Evolutionary conservation across 805 yeast species (phyloP).

Genomic region (Candida taoyuanica): DNA sequence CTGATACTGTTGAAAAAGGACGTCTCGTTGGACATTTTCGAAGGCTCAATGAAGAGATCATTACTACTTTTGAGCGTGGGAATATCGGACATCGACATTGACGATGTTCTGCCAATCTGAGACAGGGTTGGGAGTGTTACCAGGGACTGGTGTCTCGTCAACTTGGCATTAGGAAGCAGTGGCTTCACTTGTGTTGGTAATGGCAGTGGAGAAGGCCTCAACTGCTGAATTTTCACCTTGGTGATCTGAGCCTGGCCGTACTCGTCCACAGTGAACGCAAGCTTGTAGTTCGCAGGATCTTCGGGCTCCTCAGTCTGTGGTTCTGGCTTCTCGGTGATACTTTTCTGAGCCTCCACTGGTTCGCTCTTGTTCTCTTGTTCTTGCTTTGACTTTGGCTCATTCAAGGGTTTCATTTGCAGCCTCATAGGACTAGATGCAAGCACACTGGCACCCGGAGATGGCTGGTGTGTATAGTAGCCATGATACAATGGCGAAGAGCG

Average conservation of each 20-base stretch:
- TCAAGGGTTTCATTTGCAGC: constrained; percentile 24
- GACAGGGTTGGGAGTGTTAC: constrained; percentile 7
- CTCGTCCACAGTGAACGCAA: constrained; percentile 24
- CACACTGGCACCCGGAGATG: constrained; percentile 20
- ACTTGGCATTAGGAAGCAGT: constrained; percentile 3
- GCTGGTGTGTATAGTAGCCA: constrained; percentile 24
- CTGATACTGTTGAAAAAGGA: constrained; percentile 19
- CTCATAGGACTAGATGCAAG: constrained; percentile 23
- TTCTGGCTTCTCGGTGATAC: neutral
- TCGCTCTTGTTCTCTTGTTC: neutral
- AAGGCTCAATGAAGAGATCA: constrained; percentile 23
- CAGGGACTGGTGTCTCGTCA: constrained; percentile 23
- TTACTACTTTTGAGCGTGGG: constrained; percentile 11
- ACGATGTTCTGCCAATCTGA: constrained; percentile 14
- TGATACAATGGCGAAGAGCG: constrained; percentile 29
- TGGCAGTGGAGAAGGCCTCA: neutral
- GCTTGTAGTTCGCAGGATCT: constrained; percentile 8
- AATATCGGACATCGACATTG: constrained; percentile 13
- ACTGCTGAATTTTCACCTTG: constrained; percentile 9
- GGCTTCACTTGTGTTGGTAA: constrained; percentile 2
- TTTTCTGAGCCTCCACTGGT: too few species aligned
- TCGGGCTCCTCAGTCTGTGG: neutral
- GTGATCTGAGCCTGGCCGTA: constrained; percentile 24
- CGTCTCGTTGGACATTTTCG: constrained; percentile 16
- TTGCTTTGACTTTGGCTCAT: constrained; percentile 13